Base-by-base conservation (phyloP, 371 early-diverging fungal genomes). In the Apophysomyces trapeziformis region DNA sequence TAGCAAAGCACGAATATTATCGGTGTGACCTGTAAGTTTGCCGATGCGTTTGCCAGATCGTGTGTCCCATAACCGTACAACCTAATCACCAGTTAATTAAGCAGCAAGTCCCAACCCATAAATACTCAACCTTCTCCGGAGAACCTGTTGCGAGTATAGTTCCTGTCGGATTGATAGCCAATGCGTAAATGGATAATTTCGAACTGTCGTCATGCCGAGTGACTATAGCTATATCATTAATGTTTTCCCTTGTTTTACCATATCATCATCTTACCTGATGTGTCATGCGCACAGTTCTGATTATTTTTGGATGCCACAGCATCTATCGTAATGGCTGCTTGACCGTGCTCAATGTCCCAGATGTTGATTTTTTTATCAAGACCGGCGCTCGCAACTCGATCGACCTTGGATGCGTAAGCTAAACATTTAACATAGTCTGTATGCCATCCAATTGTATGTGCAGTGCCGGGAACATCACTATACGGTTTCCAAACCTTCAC, bases 301-400 rank as follows among this genome's bases (percentile, higher is more conserved):
- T 5, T 50, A 50, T 21, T 50, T 50, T 50, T 50, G 5, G 50
- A 50, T 18, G 50, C 50, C 21, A 21, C 50, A 1, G 74, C 66
- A 65, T 74, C 64, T 38, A 77, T 75, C 1, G 76, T 68, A 18
- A 78, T 13, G 2, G 69, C 47, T 5, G 74, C 76, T 36, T 68
- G 67, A 18, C 73, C 58, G 44, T 70, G 60, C 54, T 78, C 73
- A 35, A 96, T 75, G 76, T 97, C 96, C 99, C 99, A 98, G 36
- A 97, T 76, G 50, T 87, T 82, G 50, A 99, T 93, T 54, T 83
- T 83, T 64, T 91, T 87, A 76, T 99, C 99, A 13, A 96, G 80
- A n/a, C 99, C 98, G 38, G 92, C 98, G 60, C 94, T 94, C 3
- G 95, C 94, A 4, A 97, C 88, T 91, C 91, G 93, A 21, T 87